These are phyloP conservation scores for Eremothecium sinecaudum DNA, from an alignment of 1,139 yeast genomes.

Conservation along the genomic window DNA sequence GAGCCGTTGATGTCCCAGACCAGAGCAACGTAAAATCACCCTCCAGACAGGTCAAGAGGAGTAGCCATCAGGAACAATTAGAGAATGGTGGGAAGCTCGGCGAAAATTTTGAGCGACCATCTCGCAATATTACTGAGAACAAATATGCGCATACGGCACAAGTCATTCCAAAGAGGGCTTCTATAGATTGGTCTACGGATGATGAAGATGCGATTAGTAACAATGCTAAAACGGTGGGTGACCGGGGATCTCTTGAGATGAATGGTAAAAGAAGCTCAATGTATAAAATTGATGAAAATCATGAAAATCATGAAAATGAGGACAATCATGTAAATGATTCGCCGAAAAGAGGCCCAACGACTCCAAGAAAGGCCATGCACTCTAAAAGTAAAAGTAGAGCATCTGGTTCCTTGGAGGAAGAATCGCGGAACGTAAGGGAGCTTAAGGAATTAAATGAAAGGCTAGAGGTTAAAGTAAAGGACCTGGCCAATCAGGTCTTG, in stretches of 20 bases:
- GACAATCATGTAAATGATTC: background rate
- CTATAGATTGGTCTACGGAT: conserved; percentile 74
- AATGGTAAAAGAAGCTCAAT: background rate
- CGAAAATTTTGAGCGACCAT: background rate
- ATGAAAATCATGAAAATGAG: background rate
- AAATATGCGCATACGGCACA: conserved; percentile 43
- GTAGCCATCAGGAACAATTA: background rate
- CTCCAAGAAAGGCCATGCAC: background rate
- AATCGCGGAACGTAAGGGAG: conserved; percentile 34
- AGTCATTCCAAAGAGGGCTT: conserved; percentile 68
- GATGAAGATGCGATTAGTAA: conserved; percentile 41
- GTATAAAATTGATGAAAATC: too few relatives aligned
- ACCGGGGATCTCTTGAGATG: background rate
- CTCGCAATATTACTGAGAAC: conserved; percentile 4
- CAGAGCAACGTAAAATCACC: background rate
- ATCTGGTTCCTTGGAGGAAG: conserved; percentile 30
- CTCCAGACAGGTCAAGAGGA: background rate
- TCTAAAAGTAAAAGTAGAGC: background rate
- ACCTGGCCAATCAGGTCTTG: conserved; percentile 16
- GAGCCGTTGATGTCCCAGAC: background rate
- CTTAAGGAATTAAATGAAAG: conserved; percentile 28
- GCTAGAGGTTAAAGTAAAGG: conserved; percentile 20
- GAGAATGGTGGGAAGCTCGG: background rate
- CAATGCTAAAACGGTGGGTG: background rate
- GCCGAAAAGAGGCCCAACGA: background rate